phyloP scores from a whole-genome alignment of 2,329 filamentous ascomycete genomes.

The Colletotrichum kahawae region DNA sequence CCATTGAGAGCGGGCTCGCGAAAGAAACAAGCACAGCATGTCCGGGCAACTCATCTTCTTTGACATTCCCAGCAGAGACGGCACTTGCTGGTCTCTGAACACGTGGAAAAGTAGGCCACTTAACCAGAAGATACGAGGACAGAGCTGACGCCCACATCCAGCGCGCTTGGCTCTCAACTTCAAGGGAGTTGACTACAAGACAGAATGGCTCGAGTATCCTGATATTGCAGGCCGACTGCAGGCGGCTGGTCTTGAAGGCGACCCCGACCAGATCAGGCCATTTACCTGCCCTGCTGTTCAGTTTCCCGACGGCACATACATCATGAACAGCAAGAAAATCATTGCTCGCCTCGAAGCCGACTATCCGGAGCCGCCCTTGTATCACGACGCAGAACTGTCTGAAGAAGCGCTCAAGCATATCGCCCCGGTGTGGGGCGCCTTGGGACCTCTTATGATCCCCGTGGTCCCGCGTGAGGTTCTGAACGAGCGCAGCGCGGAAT shows the following conservation, averaged over 20 bases:
- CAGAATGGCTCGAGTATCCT: conserved; percentile 73
- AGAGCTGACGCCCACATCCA: conserved; percentile 31
- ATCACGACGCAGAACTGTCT: conserved; percentile 59
- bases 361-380: conserved; percentile 62
- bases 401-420: conserved; percentile 48
- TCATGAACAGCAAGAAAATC: conserved; percentile 71
- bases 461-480: conserved; percentile 57
- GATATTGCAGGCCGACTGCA: conserved; percentile 63
- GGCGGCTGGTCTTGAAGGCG: conserved; percentile 47
- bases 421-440: conserved; percentile 28
- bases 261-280: conserved; percentile 37
- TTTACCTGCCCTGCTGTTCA: conserved; percentile 64
- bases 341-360: conserved; percentile 61
- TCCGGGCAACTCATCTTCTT: conserved; percentile 55
- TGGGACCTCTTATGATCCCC: conserved; percentile 50
- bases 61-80: conserved; percentile 58
- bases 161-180: conserved; percentile 71
- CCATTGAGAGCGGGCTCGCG: neutral
- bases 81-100: conserved; percentile 67
- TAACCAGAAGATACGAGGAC: neutral
- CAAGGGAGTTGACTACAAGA: conserved; percentile 71
- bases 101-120: conserved; percentile 68
- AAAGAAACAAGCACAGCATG: neutral
- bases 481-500: conserved; percentile 52
- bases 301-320: conserved; percentile 59